Percentiles rank a stretch among this genome's conserved stretches.
Conservation (phyloP, 176 grass and related monocot genomes). For the Carex cristatella region DNA sequence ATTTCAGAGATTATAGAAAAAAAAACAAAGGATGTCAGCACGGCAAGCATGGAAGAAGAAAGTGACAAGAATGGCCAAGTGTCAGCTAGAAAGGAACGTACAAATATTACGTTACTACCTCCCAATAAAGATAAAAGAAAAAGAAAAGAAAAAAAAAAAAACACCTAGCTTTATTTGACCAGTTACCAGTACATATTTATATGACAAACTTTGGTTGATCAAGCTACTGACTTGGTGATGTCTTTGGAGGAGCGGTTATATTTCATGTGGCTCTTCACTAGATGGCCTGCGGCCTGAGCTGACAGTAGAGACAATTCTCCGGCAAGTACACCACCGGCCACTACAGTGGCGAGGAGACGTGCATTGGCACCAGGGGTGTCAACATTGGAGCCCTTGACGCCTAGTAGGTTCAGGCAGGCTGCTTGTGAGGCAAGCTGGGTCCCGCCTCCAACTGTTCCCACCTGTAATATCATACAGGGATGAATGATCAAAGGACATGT, state of each 20-base stretch:
- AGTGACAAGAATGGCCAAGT: conserved; percentile 7
- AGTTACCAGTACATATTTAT: conserved; percentile 11
- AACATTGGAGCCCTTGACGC: conserved; percentile 65
- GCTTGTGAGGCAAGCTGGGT: conserved; percentile 82
- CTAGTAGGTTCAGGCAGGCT: conserved; percentile 79
- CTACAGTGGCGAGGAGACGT: conserved; percentile 69
- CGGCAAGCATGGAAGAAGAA: conserved; percentile 8
- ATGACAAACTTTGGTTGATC: conserved; percentile 14
- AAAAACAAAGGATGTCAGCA: conserved; percentile 4
- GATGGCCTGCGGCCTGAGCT: conserved; percentile 74
- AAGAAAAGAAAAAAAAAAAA: not conserved
- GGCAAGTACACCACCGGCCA: conserved; percentile 84
- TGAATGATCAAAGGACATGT: not conserved
- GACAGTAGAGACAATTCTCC: conserved; percentile 91
- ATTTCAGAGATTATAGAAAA: not conserved
- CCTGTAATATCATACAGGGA: conserved; percentile 35
- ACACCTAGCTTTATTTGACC: conserved; percentile 4
- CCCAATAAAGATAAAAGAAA: not conserved
- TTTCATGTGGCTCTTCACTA: conserved; percentile 92
- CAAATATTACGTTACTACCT: conserved; percentile 21
- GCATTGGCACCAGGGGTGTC: conserved; percentile 67
- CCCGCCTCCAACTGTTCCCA: conserved; percentile 88
- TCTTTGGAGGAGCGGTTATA: conserved; percentile 88
- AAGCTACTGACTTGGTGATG: conserved; percentile 42
- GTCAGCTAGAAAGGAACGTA: conserved; percentile 8